Evolutionary conservation across 192 early-diverging fungal genomes (phyloP).

Genomic region (Gigaspora rosea): DNA sequence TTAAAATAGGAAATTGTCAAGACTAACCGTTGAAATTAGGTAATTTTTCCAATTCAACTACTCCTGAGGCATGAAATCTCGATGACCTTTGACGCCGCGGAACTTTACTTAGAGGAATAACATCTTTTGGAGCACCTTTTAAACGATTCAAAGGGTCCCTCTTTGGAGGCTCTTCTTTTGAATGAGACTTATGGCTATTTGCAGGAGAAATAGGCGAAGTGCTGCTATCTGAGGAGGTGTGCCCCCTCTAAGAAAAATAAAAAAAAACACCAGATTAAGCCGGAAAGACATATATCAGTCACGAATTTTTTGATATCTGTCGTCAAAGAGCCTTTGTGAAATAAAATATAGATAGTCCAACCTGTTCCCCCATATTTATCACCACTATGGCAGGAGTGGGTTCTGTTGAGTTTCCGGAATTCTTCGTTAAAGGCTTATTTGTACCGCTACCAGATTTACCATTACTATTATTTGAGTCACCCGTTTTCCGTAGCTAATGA

Average conservation of each 20-base stretch:
- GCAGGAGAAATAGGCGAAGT: conserved; percentile 24
- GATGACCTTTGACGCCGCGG: conserved; percentile 85
- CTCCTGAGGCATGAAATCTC: conserved; percentile 80
- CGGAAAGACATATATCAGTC: background rate
- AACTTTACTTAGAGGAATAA: conserved; percentile 75
- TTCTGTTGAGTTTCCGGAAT: background rate
- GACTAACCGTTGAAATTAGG: conserved; percentile 71
- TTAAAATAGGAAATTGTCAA: background rate
- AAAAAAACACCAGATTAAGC: background rate
- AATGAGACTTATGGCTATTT: conserved; percentile 29
- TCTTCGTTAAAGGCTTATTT: conserved; percentile 26
- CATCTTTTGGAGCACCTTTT: conserved; percentile 62
- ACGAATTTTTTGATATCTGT: background rate
- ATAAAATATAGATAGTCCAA: background rate
- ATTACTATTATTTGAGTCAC: conserved; percentile 25
- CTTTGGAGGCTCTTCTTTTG: conserved; percentile 45
- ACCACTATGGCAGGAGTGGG: conserved; percentile 23
- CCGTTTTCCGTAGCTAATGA: conserved; percentile 24
- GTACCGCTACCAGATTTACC: conserved; percentile 24
- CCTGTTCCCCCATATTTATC: conserved; percentile 28
- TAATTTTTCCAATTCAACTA: conserved; percentile 78
- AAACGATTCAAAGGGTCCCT: conserved; percentile 52
- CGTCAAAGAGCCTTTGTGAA: background rate
- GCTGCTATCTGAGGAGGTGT: background rate
- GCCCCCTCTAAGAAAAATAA: background rate